phyloP scores from a whole-genome alignment of 1,284 basidiomycete species.

The Cerioporus squamosus region DNA sequence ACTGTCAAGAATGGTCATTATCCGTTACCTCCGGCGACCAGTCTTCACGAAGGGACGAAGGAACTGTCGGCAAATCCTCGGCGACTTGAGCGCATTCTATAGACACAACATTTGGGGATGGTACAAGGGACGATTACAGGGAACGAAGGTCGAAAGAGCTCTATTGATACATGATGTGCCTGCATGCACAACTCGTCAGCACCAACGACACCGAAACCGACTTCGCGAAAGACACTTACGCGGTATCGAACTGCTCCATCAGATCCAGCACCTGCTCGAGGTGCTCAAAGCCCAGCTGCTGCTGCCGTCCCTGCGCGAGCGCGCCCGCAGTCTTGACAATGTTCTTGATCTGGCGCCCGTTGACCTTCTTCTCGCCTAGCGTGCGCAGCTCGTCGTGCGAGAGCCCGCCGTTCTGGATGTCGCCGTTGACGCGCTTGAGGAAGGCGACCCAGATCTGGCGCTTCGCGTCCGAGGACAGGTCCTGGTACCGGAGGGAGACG shows the following conservation, averaged over 20 bases:
- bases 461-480: constrained; percentile 54
- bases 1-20: neutral
- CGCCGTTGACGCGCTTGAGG: constrained; percentile 50
- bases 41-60: neutral
- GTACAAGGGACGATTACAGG: neutral
- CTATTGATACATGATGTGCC: constrained; percentile 33
- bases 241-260: constrained; percentile 61
- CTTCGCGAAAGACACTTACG: constrained; percentile 38
- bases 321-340: constrained; percentile 64
- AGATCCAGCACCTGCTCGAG: constrained; percentile 61
- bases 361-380: constrained; percentile 55
- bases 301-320: constrained; percentile 52
- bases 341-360: constrained; percentile 71
- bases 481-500: constrained; percentile 63
- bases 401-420: constrained; percentile 36
- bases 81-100: neutral
- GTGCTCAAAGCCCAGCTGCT: constrained; percentile 50
- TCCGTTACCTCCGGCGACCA: constrained; percentile 8
- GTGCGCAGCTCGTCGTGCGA: constrained; percentile 47
- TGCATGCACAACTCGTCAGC: neutral
- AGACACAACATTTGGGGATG: neutral
- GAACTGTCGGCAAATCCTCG: neutral
- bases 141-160: constrained; percentile 1
- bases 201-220: neutral
- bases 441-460: constrained; percentile 64